These are phyloP conservation scores for Penicillium malachiteum DNA, from an alignment of 495 filamentous ascomycete species.

Conservation along the genomic window DNA sequence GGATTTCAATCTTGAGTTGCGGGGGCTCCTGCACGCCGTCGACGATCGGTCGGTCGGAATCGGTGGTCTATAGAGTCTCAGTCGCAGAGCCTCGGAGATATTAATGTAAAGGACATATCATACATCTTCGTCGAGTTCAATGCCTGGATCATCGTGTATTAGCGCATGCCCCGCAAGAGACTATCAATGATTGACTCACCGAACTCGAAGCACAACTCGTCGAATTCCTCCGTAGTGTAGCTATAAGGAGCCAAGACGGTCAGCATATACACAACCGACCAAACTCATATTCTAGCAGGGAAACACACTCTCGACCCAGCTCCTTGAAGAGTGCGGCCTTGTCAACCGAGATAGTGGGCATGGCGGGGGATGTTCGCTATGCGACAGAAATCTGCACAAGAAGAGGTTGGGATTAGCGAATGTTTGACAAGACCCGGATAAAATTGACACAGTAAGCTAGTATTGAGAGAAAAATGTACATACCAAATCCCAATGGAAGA, in stretches of 20 bases:
- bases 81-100: background rate
- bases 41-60: constrained; percentile 68
- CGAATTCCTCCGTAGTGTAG: constrained; percentile 91
- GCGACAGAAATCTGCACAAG: constrained; percentile 13
- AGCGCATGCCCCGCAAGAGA: constrained; percentile 36
- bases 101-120: constrained; percentile 1
- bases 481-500: constrained; percentile 5
- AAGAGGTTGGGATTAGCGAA: background rate
- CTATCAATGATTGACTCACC: constrained; percentile 49
- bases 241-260: constrained; percentile 37
- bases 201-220: constrained; percentile 98
- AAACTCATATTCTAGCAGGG: background rate
- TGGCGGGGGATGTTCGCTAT: constrained; percentile 37
- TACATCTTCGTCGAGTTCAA: constrained; percentile 96
- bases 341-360: constrained; percentile 91
- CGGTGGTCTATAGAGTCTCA: constrained; percentile 58
- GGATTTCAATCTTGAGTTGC: constrained; percentile 97
- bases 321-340: constrained; percentile 93
- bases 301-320: constrained; percentile 77
- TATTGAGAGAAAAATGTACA: background rate
- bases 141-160: constrained; percentile 52
- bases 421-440: background rate
- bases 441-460: no score
- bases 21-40: constrained; percentile 81
- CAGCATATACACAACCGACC: background rate